Evolutionary conservation across 1,284 basidiomycete genomes (phyloP).

Genomic region (Gomphus bonarii): DNA sequence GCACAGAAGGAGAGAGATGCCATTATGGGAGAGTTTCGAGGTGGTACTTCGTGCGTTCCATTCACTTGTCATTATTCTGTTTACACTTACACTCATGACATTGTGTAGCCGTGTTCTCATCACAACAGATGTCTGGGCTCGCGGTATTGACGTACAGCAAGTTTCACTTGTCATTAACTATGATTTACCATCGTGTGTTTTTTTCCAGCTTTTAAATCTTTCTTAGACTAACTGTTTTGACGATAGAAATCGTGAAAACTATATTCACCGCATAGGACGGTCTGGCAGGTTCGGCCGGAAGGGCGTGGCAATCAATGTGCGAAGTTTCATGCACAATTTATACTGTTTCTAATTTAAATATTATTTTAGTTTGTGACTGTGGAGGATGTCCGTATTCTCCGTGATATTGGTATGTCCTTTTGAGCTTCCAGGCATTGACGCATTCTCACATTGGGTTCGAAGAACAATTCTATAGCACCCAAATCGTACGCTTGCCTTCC

Average conservation of each 20-base stretch:
- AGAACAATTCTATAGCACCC: slow-evolving; percentile 85
- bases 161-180: slow-evolving; percentile 99
- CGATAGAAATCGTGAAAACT: slow-evolving; percentile 88
- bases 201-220: slow-evolving; percentile 7
- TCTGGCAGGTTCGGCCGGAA: slow-evolving; percentile 93
- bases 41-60: slow-evolving; percentile 73
- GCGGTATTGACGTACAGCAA: slow-evolving; percentile 98
- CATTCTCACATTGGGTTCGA: slow-evolving; percentile 11
- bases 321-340: slow-evolving; percentile 10
- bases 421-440: slow-evolving; percentile 6
- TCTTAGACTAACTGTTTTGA: slow-evolving; percentile 13
- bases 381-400: slow-evolving; percentile 82
- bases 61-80: slow-evolving; percentile 8
- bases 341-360: slow-evolving; percentile 1
- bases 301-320: slow-evolving; percentile 85
- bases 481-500: slow-evolving; percentile 50
- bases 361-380: slow-evolving; percentile 73
- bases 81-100: not conserved
- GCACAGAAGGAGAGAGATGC: slow-evolving; percentile 97
- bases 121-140: slow-evolving; percentile 97
- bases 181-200: slow-evolving; percentile 81
- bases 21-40: slow-evolving; percentile 98
- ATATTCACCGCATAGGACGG: slow-evolving; percentile 95
- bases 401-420: slow-evolving; percentile 63
- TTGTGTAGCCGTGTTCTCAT: slow-evolving; percentile 76